Evolutionary conservation across 345 rosid genomes (phyloP).

Genomic region (Brassica napus): DNA sequence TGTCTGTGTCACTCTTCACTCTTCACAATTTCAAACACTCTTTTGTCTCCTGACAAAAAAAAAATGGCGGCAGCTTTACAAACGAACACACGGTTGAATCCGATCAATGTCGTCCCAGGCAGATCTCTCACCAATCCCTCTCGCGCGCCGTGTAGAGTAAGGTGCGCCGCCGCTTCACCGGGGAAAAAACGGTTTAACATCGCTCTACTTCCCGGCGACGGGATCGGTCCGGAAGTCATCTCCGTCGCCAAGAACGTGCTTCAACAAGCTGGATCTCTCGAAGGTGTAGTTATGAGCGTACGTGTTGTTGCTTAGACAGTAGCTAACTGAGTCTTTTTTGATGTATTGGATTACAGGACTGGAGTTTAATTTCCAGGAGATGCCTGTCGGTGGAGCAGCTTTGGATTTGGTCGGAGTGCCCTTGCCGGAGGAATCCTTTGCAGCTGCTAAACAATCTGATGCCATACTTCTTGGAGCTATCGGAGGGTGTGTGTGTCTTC

Average conservation of each 20-base stretch:
- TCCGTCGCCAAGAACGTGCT: slow-evolving; percentile 73
- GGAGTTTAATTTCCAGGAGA: slow-evolving; percentile 76
- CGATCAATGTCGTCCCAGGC: slow-evolving; percentile 31
- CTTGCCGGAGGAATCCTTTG: slow-evolving; percentile 79
- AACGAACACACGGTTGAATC: slow-evolving; percentile 29
- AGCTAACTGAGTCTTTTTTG: not conserved
- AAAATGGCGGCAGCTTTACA: slow-evolving; percentile 51
- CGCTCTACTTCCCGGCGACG: slow-evolving; percentile 87
- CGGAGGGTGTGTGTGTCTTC: slow-evolving; percentile 55
- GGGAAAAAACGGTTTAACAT: slow-evolving; percentile 55
- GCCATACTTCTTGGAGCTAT: slow-evolving; percentile 92
- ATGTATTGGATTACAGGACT: slow-evolving; percentile 46
- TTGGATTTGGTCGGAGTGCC: slow-evolving; percentile 91
- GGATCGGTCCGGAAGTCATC: slow-evolving; percentile 87
- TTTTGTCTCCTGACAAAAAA: not conserved
- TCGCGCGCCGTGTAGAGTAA: slow-evolving; percentile 35
- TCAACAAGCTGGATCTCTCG: slow-evolving; percentile 64
- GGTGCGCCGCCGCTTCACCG: slow-evolving; percentile 53
- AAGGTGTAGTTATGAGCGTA: slow-evolving; percentile 43
- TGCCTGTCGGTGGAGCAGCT: slow-evolving; percentile 94
- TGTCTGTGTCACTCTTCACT: not conserved
- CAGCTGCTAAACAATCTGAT: slow-evolving; percentile 68
- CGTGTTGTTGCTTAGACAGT: not conserved
- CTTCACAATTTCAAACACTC: not conserved
- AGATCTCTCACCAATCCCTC: slow-evolving; percentile 37